phyloP scores from a whole-genome alignment of 306 rosid genomes.

The Vigna angularis region DNA sequence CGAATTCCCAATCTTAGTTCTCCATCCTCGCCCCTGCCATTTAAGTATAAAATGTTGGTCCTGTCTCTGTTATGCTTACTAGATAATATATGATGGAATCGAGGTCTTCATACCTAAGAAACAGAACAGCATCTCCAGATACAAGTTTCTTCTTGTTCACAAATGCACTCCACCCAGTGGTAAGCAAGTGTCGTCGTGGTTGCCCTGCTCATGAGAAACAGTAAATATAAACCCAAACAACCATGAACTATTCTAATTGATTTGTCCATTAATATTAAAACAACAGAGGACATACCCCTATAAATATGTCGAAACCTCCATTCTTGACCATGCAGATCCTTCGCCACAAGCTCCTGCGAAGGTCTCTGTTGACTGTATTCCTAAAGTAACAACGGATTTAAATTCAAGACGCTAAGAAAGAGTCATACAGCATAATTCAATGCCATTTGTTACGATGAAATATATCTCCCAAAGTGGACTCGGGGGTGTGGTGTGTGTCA shows the following conservation, averaged over 20 bases:
- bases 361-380: constrained; percentile 91
- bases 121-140: constrained; percentile 94
- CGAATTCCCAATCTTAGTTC: constrained; percentile 87
- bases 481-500: not conserved
- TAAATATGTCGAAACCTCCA: constrained; percentile 96
- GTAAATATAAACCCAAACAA: constrained; percentile 13
- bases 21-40: constrained; percentile 82
- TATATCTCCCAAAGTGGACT: constrained; percentile 10
- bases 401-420: constrained; percentile 19
- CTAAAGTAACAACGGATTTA: constrained; percentile 46
- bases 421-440: not conserved
- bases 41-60: constrained; percentile 1
- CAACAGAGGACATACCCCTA: constrained; percentile 58
- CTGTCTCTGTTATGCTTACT: not conserved
- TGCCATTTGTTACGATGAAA: not conserved
- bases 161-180: constrained; percentile 97
- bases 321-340: constrained; percentile 87
- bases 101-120: constrained; percentile 66
- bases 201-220: constrained; percentile 66
- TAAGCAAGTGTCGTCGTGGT: constrained; percentile 92
- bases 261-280: constrained; percentile 1
- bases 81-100: constrained; percentile 16
- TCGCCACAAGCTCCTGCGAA: constrained; percentile 94
- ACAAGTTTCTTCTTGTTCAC: constrained; percentile 95
- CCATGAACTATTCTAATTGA: constrained; percentile 8